Evolutionary conservation across 768 basidiomycete genomes (phyloP).

Genomic region (Mycena vulgaris): DNA sequence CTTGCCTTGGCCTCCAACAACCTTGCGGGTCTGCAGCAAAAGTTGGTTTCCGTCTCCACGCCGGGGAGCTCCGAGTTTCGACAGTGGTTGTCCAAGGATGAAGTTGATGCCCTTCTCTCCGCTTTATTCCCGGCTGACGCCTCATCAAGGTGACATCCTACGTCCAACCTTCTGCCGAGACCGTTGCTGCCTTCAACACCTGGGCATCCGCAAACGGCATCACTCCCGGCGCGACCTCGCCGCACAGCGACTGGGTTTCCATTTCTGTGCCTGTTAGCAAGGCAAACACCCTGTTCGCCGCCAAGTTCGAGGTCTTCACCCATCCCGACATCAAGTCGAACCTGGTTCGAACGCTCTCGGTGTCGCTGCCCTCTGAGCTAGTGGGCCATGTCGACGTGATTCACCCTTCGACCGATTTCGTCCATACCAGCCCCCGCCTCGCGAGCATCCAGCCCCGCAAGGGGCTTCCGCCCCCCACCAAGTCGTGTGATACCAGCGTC

Average conservation of each 20-base stretch:
- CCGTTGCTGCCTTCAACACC: conserved; percentile 23
- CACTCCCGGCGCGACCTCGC: conserved; percentile 18
- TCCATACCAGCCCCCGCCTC: conserved; percentile 13
- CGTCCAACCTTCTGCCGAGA: conserved; percentile 27
- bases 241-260: conserved; percentile 30
- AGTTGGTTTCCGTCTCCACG: conserved; percentile 19
- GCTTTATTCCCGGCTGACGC: conserved; percentile 6
- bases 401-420: conserved; percentile 27
- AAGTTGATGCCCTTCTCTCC: conserved; percentile 18
- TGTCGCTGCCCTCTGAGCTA: conserved; percentile 28
- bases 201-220: conserved; percentile 23
- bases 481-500: conserved; percentile 21
- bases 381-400: conserved; percentile 28
- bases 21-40: conserved; percentile 22
- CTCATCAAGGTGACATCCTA: conserved; percentile 26
- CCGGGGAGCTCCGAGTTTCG: conserved; percentile 29
- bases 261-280: conserved; percentile 19
- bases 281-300: conserved; percentile 30
- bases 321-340: conserved; percentile 13
- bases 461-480: not conserved
- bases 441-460: conserved; percentile 1
- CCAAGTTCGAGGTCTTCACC: conserved; percentile 30
- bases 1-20: conserved; percentile 27
- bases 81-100: conserved; percentile 29
- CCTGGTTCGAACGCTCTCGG: conserved; percentile 25